Base-by-base conservation (phyloP, 2,329 filamentous ascomycete genomes). In the Trichoderma atroviride region DNA sequence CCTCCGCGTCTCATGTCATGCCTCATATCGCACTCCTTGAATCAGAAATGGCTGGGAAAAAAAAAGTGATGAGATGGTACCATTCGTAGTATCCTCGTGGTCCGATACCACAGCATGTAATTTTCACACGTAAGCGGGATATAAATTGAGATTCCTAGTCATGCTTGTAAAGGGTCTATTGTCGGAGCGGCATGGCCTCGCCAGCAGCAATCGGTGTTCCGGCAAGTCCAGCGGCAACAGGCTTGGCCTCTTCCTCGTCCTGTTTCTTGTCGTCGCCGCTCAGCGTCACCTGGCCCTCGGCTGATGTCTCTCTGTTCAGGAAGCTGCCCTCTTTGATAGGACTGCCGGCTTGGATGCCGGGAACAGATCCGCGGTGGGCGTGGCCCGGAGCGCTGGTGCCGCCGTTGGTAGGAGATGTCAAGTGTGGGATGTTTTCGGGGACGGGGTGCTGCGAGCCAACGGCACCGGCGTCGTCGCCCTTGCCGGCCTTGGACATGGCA, bases 381-480 rank as follows among this genome's bases (percentile, higher is more conserved):
- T 81, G 82, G 76, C 82, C 80, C 61, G 78, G 78, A 64, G 76
- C 71, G 71, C 69, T 75, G 71, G 69, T 74, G 62, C 73, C 74
- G 69, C 75, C 75, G 72, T 83, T 76, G 81, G 86, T 81, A 71
- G 91, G 90, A 69, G 91, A 91, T 55, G 91, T 89, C 74, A 95
- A 87, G 84, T 97, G 94, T 35, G 94, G 94, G 81, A 97, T 97
- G 81, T 96, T 96, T 83, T 97, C 94, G 74, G 94, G 94, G 63
- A 94, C 91, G 67, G 96, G 96, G 81, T 99, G 96, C 83, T 97
- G 91, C 77, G 93, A 94, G 77, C 96, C 96, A 77, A 99, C 93
- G 77, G 91, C 91, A 78, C 95, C 97, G 71, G 97, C 93, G 78
- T 96, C 95, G 78, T 94, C 92, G 80, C 93, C 94, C 84, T 98